Evolutionary conservation across 23 red algal species (phyloP).

Genomic region (Chondrus crispus): DNA sequence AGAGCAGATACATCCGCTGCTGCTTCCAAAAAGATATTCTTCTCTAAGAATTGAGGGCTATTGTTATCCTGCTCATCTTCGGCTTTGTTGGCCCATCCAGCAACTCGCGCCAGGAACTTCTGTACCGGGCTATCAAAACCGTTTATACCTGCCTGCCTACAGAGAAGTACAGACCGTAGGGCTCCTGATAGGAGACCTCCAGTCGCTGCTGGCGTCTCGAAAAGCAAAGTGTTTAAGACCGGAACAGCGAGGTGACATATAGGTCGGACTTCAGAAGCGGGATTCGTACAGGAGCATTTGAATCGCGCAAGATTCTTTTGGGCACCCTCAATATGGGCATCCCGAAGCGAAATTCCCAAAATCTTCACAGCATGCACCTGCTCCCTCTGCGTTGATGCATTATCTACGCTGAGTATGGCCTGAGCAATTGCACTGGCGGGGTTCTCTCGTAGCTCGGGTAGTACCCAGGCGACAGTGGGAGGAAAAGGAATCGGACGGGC

Average conservation of each 20-base stretch:
- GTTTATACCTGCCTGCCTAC: background rate
- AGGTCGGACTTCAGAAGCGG: background rate
- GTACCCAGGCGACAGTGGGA: background rate
- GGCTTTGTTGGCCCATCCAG: background rate
- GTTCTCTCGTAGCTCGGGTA: background rate
- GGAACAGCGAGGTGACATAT: background rate
- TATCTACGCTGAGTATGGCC: background rate
- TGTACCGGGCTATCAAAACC: background rate
- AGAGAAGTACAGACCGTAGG: background rate
- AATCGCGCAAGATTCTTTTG: background rate
- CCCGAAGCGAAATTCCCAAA: conserved; percentile 19
- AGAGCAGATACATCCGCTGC: background rate
- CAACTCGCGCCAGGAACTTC: background rate
- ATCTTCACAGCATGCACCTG: conserved; percentile 34
- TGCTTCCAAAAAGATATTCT: background rate
- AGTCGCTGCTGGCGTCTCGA: conserved; percentile 36
- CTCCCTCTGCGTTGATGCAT: conserved; percentile 29
- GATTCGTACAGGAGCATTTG: background rate
- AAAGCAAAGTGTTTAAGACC: background rate
- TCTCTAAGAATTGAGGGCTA: background rate
- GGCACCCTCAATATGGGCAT: conserved; percentile 1
- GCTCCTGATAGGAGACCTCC: background rate
- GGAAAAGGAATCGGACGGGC: conserved; percentile 12
- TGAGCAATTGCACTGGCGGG: background rate
- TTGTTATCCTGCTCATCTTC: background rate